Evolutionary conservation across 257 asterid genomes (phyloP).

Genomic region (Petunia secreta): DNA sequence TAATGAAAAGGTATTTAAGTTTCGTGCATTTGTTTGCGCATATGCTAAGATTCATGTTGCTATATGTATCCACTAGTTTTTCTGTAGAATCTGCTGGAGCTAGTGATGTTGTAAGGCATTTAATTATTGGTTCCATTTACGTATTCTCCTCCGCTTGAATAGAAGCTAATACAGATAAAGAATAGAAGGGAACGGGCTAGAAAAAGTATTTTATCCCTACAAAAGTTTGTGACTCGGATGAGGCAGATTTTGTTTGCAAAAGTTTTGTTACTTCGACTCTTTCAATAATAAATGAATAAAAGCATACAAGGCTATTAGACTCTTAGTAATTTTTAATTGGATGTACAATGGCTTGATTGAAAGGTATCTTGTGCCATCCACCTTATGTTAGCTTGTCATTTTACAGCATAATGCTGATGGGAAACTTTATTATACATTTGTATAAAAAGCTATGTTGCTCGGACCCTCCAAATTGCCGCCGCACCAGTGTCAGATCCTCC

Average conservation of each 20-base stretch:
- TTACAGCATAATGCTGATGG: background rate
- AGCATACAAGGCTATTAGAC: background rate
- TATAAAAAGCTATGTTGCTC: too few species aligned
- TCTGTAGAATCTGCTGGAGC: background rate
- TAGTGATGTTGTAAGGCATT: background rate
- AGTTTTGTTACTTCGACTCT: background rate
- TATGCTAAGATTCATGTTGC: background rate
- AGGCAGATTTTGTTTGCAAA: background rate
- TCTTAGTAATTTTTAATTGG: background rate
- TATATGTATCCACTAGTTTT: background rate
- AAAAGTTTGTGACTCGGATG: background rate
- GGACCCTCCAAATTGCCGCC: too few species aligned
- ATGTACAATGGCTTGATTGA: background rate
- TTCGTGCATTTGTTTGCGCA: conserved; percentile 5
- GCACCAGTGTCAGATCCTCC: too few species aligned
- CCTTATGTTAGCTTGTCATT: background rate
- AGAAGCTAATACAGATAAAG: background rate
- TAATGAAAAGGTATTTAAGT: background rate
- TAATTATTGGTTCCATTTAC: background rate
- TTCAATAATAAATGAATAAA: background rate
- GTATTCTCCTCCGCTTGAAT: background rate
- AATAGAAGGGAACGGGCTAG: background rate
- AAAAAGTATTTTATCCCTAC: background rate
- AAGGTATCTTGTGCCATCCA: background rate
- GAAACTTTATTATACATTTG: background rate